Evolutionary conservation across 768 basidiomycete genomes (phyloP), one percentile per base, ranked within the genome.

Genomic region (Macrocybe gigantea): DNA sequence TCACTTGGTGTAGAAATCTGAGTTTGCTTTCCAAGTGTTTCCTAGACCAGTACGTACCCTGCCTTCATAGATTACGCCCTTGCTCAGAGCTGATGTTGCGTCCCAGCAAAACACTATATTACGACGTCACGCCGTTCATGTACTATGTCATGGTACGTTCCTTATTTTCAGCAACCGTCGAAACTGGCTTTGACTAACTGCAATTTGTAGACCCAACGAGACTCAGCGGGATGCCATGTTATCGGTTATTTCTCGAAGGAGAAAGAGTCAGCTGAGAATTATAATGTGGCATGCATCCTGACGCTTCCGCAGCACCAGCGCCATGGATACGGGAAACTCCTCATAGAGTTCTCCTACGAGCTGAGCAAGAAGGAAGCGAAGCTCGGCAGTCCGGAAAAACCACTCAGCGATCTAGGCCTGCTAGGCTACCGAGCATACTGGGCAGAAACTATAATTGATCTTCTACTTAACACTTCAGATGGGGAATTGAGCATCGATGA

Each of bases 161-260:
- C 51, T 50, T 47, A 46, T 38, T 10, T 5, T 5, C 15, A 7
- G n/a, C 11, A 33, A 44, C 7, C 37, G 14, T 22, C 22, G 2
- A 22, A 1, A 22, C 4, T 22, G 22, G 22, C 49, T 40, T 48
- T 55, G 52, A 58, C 43, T 11, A 41, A 14, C 38, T 34, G 13
- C 35, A 34, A 35, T 44, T 33, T 44, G 5, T 8, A 92, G 89
- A 80, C 80, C 43, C 81, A 83, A 60, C 82, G 93, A 51, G 96
- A 99, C 68, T 83, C 88, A 9, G 70, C 77, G 14, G 96, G 96
- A 32, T 93, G 90, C 64, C 96, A 99, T 64, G 69, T 96, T 55
- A 88, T 99, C 54, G 95, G 95, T 22, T 99, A 97, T 70, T 99
- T 99, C 68, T 97, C 93, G 30, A 98, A 98, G 62, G 96, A 99